Evolutionary conservation across 192 early-diverging fungal species (phyloP), one percentile per base, ranked within the genome.

Genomic region (Umbelopsis sp.): DNA sequence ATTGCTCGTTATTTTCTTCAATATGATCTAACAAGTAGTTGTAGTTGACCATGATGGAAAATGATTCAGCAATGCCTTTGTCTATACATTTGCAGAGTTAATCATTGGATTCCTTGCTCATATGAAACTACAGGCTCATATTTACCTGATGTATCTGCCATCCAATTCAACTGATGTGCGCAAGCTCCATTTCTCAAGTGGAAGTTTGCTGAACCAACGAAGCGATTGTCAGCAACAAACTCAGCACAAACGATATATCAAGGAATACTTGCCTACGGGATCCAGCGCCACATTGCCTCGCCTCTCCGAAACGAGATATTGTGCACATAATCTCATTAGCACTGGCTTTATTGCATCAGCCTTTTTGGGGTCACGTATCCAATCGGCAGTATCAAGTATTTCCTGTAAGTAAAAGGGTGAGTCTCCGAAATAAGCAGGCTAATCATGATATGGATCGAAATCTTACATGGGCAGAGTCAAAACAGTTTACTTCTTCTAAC

Each of bases 11-110:
- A 84, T 98, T 96, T 53, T 80, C 77, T 76, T 96, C 94, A 66
- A 97, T 82, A 21, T 85, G 79, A 41, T 86, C 81, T 46, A 93
- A 70, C 11, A 90, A 77, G 74, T 98, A 98, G 66, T 92, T 86
- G 76, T 96, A 98, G 77, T 98, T 97, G 50, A 93, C 86, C 97
- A 98, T 98, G 50, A 98, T 89, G 3, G 94, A 95, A 70, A 91
- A 92, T 15, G 94, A 95, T 71, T 97, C 90, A 9, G 85, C 73
- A 61, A 96, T 77, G 4, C 97, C 95, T 73, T 87, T 89, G 9
- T 84, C 87, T 84, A 55, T 12, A 13, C 4, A 46, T 7, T 50
- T 9, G n/a, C 15, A 66, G 41, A 65, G 64, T 46, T 37, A 65
- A 65, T 46, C 8, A 20, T 18, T 22, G 44, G 8, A 30, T 35